These are phyloP conservation scores for Podila epicladia DNA, from an alignment of 192 early-diverging fungal genomes.

Conservation along the genomic window DNA sequence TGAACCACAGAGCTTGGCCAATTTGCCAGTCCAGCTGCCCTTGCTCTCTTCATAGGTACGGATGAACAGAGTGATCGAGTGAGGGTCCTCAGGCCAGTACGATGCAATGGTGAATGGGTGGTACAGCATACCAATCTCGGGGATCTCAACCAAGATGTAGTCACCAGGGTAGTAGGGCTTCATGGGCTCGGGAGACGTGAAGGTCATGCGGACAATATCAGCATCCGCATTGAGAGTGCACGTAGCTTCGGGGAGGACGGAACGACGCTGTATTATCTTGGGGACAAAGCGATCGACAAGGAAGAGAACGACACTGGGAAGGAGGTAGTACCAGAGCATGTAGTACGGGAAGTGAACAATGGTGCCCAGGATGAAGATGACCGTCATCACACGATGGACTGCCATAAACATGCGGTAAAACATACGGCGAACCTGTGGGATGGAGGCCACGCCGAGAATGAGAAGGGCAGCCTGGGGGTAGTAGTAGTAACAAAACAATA, in stretches of 20 bases:
- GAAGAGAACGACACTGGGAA: constrained; percentile 37
- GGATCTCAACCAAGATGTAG: constrained; percentile 38
- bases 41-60: constrained; percentile 25
- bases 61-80: constrained; percentile 33
- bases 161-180: constrained; percentile 52
- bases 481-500: not conserved
- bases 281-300: constrained; percentile 40
- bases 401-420: constrained; percentile 30
- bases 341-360: constrained; percentile 43
- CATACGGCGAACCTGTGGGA: constrained; percentile 36
- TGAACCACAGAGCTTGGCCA: constrained; percentile 29
- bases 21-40: constrained; percentile 32
- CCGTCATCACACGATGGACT: constrained; percentile 37
- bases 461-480: constrained; percentile 12
- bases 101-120: constrained; percentile 46
- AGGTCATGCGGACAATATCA: constrained; percentile 42
- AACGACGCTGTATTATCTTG: constrained; percentile 32
- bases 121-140: constrained; percentile 29
- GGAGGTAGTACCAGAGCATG: constrained; percentile 45
- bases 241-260: constrained; percentile 16
- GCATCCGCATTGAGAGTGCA: constrained; percentile 38
- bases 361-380: constrained; percentile 35
- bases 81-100: constrained; percentile 46
- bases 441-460: constrained; percentile 29
- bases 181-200: constrained; percentile 37